A percentile compares a stretch with the other conserved stretches of the same genome.
Evolutionary conservation across 805 yeast species (phyloP).

Genomic region (Kuraishia cidri): DNA sequence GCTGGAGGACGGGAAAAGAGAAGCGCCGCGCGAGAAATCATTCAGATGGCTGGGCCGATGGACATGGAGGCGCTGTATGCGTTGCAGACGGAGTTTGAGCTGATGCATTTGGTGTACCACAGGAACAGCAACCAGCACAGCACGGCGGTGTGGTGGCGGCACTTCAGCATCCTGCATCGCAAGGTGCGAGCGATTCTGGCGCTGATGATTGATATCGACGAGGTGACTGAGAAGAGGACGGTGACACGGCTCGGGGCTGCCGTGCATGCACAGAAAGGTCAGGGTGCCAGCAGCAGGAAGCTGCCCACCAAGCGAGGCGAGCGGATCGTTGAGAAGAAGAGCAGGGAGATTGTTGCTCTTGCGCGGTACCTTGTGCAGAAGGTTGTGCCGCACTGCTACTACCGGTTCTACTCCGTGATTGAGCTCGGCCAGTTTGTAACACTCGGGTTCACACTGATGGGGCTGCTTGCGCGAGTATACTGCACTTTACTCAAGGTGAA

Average conservation of each 20-base stretch:
- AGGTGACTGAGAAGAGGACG: conserved; percentile 6
- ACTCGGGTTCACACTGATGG: conserved; percentile 64
- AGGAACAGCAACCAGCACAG: conserved; percentile 74
- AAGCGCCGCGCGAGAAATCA: too few relatives aligned
- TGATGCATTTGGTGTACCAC: conserved; percentile 58
- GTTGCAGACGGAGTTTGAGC: conserved; percentile 36
- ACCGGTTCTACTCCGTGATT: conserved; percentile 56
- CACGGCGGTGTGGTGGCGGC: conserved; percentile 69
- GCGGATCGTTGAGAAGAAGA: conserved; percentile 4
- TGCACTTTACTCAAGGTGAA: conserved; percentile 11
- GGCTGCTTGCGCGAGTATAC: conserved; percentile 37
- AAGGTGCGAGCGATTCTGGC: conserved; percentile 31
- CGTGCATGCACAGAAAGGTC: conserved; percentile 7
- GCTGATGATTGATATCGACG: conserved; percentile 15
- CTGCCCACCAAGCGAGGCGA: conserved; percentile 3
- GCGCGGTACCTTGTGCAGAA: conserved; percentile 21
- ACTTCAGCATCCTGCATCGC: conserved; percentile 55
- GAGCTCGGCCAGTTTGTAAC: conserved; percentile 72
- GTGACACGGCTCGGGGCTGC: conserved; percentile 5
- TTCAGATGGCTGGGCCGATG: too few relatives aligned
- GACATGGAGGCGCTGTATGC: neutral
- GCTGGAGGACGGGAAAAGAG: too few relatives aligned
- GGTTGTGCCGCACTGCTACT: conserved; percentile 39
- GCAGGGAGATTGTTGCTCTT: conserved; percentile 5
- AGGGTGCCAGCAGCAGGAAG: conserved; percentile 4